These are phyloP conservation scores for Diatrype stigma DNA, from an alignment of 2,329 filamentous ascomycete species.

Conservation along the genomic window DNA sequence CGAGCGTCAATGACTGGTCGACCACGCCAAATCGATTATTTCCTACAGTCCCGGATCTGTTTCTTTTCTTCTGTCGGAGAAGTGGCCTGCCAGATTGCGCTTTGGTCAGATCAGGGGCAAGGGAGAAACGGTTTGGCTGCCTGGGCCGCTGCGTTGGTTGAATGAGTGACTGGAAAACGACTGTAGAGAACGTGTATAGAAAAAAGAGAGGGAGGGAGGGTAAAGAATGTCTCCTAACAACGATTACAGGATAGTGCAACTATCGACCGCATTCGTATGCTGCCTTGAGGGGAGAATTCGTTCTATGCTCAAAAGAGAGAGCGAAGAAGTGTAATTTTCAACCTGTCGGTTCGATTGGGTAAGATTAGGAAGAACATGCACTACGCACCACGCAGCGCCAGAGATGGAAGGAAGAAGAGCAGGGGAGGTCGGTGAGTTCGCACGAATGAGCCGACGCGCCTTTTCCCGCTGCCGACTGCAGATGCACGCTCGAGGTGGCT, in stretches of 20 bases:
- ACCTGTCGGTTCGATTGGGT: too few relatives aligned
- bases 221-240: slow-evolving; percentile 12
- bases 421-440: background rate
- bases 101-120: slow-evolving; percentile 26
- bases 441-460: background rate
- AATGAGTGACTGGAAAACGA: slow-evolving; percentile 19
- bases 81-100: slow-evolving; percentile 20
- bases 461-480: background rate
- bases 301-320: background rate
- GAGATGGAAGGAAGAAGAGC: background rate
- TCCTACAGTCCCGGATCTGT: slow-evolving; percentile 13
- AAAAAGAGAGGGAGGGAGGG: background rate
- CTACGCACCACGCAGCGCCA: too few relatives aligned
- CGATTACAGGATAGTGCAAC: slow-evolving; percentile 5
- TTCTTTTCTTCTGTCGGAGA: slow-evolving; percentile 20
- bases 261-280: background rate
- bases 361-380: too few relatives aligned
- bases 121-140: slow-evolving; percentile 5
- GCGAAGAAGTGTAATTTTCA: background rate
- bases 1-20: slow-evolving; percentile 4
- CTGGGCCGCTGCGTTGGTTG: background rate
- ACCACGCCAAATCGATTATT: slow-evolving; percentile 11
- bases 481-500: background rate
- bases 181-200: slow-evolving; percentile 2
- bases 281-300: background rate